Conservation (phyloP, 345 rosid genomes). For the Mangifera indica region DNA sequence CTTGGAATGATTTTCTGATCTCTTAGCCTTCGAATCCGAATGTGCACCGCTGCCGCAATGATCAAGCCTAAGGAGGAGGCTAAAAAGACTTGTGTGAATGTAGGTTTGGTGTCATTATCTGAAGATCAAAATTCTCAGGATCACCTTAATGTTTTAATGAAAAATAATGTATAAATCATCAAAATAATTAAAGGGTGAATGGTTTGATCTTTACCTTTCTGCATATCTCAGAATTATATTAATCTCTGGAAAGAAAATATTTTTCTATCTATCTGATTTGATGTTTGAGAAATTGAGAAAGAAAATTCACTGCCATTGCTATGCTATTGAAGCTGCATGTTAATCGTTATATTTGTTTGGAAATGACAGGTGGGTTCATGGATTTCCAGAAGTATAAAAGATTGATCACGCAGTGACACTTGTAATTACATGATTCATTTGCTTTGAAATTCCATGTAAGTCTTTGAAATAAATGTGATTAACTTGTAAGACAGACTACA, state of each 20-base stretch:
- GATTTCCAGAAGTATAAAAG: not conserved
- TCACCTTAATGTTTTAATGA: not conserved
- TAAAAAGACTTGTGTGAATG: conserved; percentile 51
- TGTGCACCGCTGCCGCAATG: conserved; percentile 63
- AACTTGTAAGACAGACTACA: no score
- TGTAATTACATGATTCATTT: not conserved
- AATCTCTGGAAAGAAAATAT: conserved; percentile 15
- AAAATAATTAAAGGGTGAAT: not conserved
- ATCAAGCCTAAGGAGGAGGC: conserved; percentile 71
- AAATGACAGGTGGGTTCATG: conserved; percentile 19
- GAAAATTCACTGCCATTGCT: conserved; percentile 22
- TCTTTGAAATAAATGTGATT: no score
- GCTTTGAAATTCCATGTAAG: no score
- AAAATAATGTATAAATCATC: not conserved
- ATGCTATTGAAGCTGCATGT: conserved; percentile 23
- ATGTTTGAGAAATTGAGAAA: conserved; percentile 7
- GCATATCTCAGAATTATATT: conserved; percentile 39
- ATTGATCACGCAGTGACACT: not conserved
- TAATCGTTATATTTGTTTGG: conserved; percentile 32
- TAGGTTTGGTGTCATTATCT: conserved; percentile 38
- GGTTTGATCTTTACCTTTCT: conserved; percentile 37
- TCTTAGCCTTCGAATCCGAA: conserved; percentile 42
- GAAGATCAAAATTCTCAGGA: no score
- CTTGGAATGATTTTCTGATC: conserved; percentile 67
- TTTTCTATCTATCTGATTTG: conserved; percentile 13